A percentile compares a stretch with the other conserved stretches of the same genome.
These are phyloP conservation scores for Stachybotrys chlorohalonatus DNA, from an alignment of 2,329 filamentous ascomycete species.

Conservation along the genomic window DNA sequence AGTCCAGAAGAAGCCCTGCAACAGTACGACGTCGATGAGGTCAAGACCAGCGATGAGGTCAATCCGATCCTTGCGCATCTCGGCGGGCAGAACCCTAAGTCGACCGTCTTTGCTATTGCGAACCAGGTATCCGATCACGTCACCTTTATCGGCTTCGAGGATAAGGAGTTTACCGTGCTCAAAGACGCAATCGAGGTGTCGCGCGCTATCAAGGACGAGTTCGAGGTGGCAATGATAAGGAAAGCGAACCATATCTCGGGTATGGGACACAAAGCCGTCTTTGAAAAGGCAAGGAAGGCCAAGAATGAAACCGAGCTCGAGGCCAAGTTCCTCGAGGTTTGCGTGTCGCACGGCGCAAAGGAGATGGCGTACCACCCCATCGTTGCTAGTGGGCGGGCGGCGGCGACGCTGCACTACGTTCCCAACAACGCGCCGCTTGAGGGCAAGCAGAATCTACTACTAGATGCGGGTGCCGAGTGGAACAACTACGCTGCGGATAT, in stretches of 20 bases:
- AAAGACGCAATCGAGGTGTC: conserved; percentile 59
- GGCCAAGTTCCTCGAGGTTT: conserved; percentile 68
- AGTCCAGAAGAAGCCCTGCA: conserved; percentile 64
- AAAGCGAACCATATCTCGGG: conserved; percentile 63
- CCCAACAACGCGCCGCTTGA: conserved; percentile 63
- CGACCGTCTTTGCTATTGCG: conserved; percentile 65
- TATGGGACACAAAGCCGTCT: conserved; percentile 55
- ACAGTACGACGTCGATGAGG: conserved; percentile 74
- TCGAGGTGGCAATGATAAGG: conserved; percentile 63
- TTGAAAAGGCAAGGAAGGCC: conserved; percentile 52
- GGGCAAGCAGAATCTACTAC: conserved; percentile 67
- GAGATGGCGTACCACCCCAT: conserved; percentile 86
- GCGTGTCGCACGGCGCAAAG: conserved; percentile 64
- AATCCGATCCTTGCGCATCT: conserved; percentile 59
- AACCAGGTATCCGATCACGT: conserved; percentile 66
- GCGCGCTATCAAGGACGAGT: conserved; percentile 65
- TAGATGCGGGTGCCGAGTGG: conserved; percentile 78
- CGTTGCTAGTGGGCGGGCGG: conserved; percentile 69
- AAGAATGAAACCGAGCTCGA: conserved; percentile 77
- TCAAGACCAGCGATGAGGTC: conserved; percentile 63
- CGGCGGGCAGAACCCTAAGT: conserved; percentile 24
- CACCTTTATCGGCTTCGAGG: conserved; percentile 61
- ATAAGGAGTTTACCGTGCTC: conserved; percentile 48
- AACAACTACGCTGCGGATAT: conserved; percentile 63
- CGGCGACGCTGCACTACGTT: conserved; percentile 81